Base-by-base conservation (phyloP, 139 green algal genomes). In the Spirogloea muscicola region DNA sequence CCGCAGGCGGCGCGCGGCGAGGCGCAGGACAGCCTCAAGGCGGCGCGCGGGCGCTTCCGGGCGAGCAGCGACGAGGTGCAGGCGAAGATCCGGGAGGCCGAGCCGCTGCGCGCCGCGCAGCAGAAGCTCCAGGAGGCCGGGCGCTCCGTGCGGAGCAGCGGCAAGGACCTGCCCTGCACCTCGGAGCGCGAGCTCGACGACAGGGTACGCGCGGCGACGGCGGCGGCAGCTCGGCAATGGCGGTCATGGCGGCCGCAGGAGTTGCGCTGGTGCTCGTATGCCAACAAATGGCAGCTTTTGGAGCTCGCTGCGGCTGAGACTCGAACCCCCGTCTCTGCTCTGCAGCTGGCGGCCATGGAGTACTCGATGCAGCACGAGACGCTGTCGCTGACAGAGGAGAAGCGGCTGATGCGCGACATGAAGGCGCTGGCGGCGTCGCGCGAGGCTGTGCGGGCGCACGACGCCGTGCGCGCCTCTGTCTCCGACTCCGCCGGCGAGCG, bases 291-390 rank as follows among this genome's bases (percentile, higher is more conserved):
- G 43, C 43, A 6, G 7, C 43, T 33, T 69, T 61, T 58, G 37
- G 6, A 27, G 9, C 37, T 5, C n/a, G 6, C n/a, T 68, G n/a
- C n/a, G n/a, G n/a, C n/a, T n/a, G n/a, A n/a, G n/a, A n/a, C n/a
- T n/a, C n/a, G n/a, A n/a, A n/a, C 51, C 59, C 39, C 59, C 59
- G 9, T n/a, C n/a, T 13, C 13, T 58, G 38, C 59, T 34, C 5
- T 10, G 18, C 67, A 76, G 67, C 75, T 79, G 63, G 70, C 70
- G 49, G 70, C 40, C 13, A 75, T 67, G 41, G 70, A 79, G 48
- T 37, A 79, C 61, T 44, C 43, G 27, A 79, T 79, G 39, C 60
- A 79, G 70, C 70, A 79, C 55, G 70, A 79, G 29, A 79, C 38
- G 27, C 75, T 79, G 16, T 66, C 40, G 39, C 62, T 77, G 1